These are phyloP conservation scores for Coniochaeta pulveracea DNA, from an alignment of 2,329 filamentous ascomycete genomes.

Conservation along the genomic window DNA sequence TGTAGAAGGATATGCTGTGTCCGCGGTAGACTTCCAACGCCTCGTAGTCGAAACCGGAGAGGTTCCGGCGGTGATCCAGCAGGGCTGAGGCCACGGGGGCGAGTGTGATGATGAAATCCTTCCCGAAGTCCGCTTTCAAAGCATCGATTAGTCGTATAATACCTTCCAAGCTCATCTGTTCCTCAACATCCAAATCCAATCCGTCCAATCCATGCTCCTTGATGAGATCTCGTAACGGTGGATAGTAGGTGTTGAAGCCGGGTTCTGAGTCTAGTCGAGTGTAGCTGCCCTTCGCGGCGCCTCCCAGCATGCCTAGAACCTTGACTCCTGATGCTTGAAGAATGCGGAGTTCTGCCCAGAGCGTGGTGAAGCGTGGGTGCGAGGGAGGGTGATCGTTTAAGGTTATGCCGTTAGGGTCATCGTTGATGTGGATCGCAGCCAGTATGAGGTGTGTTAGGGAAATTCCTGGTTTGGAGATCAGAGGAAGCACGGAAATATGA, in stretches of 20 bases:
- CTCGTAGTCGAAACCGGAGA: conserved; percentile 67
- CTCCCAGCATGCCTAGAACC: conserved; percentile 73
- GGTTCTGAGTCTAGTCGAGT: conserved; percentile 39
- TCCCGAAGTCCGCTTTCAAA: conserved; percentile 54
- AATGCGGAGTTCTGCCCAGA: conserved; percentile 61
- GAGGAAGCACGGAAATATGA: conserved; percentile 27
- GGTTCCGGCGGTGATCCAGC: conserved; percentile 46
- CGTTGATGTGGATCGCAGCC: conserved; percentile 70
- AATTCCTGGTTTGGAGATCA: conserved; percentile 25
- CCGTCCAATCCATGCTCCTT: conserved; percentile 47
- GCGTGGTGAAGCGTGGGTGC: conserved; percentile 46
- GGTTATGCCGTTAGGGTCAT: conserved; percentile 50
- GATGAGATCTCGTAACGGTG: conserved; percentile 50
- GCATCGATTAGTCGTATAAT: conserved; percentile 53
- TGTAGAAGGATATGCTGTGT: conserved; percentile 64
- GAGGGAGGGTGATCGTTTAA: conserved; percentile 64
- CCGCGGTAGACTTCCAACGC: conserved; percentile 55
- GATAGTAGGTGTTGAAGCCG: conserved; percentile 60
- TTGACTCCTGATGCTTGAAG: conserved; percentile 61
- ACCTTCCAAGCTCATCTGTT: conserved; percentile 53
- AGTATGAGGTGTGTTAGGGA: conserved; percentile 61
- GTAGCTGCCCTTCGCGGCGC: conserved; percentile 63
- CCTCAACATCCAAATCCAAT: conserved; percentile 66
- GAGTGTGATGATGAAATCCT: conserved; percentile 60
- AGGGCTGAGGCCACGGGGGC: conserved; percentile 69